Conservation (phyloP, 2,329 filamentous ascomycete genomes). For the Pezicula radicicola region DNA sequence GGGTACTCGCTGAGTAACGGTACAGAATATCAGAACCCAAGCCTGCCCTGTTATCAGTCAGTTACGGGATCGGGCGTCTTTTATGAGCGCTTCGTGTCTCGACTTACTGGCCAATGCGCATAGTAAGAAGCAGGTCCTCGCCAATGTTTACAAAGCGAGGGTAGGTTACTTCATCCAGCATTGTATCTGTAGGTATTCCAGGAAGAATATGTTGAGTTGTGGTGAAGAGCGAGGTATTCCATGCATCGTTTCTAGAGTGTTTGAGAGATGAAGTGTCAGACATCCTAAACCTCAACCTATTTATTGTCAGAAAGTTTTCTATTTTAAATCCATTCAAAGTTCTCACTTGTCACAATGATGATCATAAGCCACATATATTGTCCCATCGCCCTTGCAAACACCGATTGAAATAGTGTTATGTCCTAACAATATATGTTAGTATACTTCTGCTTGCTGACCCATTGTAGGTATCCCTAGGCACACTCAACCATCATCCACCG, state of each 20-base stretch:
- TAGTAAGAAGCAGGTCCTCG: slow-evolving; percentile 20
- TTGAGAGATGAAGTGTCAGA: slow-evolving; percentile 3
- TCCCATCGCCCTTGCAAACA: slow-evolving; percentile 20
- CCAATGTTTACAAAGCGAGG: slow-evolving; percentile 22
- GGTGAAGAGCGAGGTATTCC: slow-evolving; percentile 16
- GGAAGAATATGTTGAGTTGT: slow-evolving; percentile 15
- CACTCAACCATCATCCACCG: slow-evolving; percentile 16
- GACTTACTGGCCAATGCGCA: slow-evolving; percentile 23
- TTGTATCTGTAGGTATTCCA: slow-evolving; percentile 11
- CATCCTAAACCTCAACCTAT: slow-evolving; percentile 19
- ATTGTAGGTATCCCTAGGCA: not conserved
- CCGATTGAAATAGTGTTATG: slow-evolving; percentile 12
- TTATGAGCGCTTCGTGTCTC: not conserved
- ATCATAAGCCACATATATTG: slow-evolving; percentile 22
- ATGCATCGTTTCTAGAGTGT: slow-evolving; percentile 1
- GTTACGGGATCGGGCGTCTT: not conserved
- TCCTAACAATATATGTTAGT: not conserved
- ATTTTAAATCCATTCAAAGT: not conserved
- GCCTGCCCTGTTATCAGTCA: slow-evolving; percentile 16
- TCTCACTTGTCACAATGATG: slow-evolving; percentile 21
- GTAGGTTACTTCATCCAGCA: slow-evolving; percentile 21
- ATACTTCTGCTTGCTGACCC: not conserved
- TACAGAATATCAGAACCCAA: slow-evolving; percentile 21
- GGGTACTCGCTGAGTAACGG: slow-evolving; percentile 15
- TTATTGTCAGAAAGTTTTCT: not conserved